Conservation (phyloP, 169 alveolate genomes). For the Neospora caninum region DNA sequence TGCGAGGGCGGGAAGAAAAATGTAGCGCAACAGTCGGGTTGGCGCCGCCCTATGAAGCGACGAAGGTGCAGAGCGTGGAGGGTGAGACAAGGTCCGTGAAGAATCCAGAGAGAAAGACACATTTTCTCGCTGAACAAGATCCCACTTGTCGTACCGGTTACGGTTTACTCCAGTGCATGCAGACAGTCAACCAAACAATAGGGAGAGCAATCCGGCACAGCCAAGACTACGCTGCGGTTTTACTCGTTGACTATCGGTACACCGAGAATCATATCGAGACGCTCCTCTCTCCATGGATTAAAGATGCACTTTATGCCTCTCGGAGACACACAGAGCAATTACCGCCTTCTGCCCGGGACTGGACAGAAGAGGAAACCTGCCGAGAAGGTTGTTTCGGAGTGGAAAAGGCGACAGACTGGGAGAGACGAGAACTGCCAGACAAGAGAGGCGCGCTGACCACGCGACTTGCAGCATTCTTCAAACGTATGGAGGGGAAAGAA, state of each 20-base stretch:
- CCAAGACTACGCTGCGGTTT: conserved; percentile 92
- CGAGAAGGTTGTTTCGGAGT: too few relatives aligned
- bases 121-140: too few relatives aligned
- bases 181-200: conserved; percentile 94
- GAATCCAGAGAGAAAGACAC: too few relatives aligned
- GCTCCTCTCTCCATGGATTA: conserved; percentile 76
- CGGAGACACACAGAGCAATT: neutral
- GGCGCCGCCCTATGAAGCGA: too few relatives aligned
- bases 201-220: conserved; percentile 97
- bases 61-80: too few relatives aligned
- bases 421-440: neutral
- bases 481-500: neutral
- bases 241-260: conserved; percentile 91
- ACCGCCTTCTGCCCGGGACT: too few relatives aligned
- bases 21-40: too few relatives aligned
- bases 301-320: neutral
- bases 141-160: neutral
- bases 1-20: too few relatives aligned
- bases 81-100: too few relatives aligned
- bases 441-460: neutral
- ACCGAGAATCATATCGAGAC: conserved; percentile 58
- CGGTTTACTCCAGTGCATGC: conserved; percentile 83
- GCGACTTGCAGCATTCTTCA: neutral
- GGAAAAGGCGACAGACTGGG: too few relatives aligned
- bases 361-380: too few relatives aligned